Conservation (phyloP, 495 filamentous ascomycete species). For the Pseudoneurospora amorphoporcata region DNA sequence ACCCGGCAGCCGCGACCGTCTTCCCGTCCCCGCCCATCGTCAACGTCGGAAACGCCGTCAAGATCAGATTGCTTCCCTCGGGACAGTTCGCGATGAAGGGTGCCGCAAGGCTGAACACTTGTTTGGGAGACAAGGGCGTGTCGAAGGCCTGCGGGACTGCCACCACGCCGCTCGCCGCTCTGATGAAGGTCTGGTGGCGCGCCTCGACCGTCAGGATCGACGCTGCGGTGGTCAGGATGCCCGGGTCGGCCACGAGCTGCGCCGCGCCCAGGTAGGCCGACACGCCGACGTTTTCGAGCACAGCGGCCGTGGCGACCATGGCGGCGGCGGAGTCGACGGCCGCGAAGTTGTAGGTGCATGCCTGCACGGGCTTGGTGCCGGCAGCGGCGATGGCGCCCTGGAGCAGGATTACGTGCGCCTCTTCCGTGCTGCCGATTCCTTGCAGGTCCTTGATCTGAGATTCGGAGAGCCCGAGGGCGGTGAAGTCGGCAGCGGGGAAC, state of each 20-base stretch:
- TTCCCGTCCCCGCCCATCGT: slow-evolving; percentile 20
- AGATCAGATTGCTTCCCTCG: slow-evolving; percentile 42
- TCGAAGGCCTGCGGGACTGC: slow-evolving; percentile 52
- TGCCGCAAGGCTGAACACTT: slow-evolving; percentile 54
- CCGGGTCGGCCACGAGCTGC: slow-evolving; percentile 40
- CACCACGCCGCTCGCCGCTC: slow-evolving; percentile 32
- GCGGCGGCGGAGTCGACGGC: slow-evolving; percentile 43
- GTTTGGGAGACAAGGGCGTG: slow-evolving; percentile 44
- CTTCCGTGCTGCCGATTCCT: slow-evolving; percentile 44
- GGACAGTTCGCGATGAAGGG: slow-evolving; percentile 53
- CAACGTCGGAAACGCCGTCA: slow-evolving; percentile 47
- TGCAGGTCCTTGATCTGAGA: slow-evolving; percentile 39
- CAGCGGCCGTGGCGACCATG: slow-evolving; percentile 49
- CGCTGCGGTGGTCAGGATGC: slow-evolving; percentile 46
- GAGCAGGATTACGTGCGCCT: slow-evolving; percentile 46
- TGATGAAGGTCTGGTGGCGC: slow-evolving; percentile 52
- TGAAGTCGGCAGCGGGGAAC: slow-evolving; percentile 50
- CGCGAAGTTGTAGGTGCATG: slow-evolving; percentile 53
- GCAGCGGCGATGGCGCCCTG: slow-evolving; percentile 43
- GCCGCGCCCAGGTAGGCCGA: slow-evolving; percentile 55
- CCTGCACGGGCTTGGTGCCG: slow-evolving; percentile 45
- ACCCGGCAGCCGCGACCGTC: slow-evolving; percentile 24
- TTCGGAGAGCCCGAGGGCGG: slow-evolving; percentile 41
- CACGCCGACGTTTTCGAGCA: slow-evolving; percentile 53
- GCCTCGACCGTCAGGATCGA: slow-evolving; percentile 52